These are phyloP conservation scores for Fusarium sp. DNA, from an alignment of 2,329 filamentous ascomycete species.

Conservation along the genomic window DNA sequence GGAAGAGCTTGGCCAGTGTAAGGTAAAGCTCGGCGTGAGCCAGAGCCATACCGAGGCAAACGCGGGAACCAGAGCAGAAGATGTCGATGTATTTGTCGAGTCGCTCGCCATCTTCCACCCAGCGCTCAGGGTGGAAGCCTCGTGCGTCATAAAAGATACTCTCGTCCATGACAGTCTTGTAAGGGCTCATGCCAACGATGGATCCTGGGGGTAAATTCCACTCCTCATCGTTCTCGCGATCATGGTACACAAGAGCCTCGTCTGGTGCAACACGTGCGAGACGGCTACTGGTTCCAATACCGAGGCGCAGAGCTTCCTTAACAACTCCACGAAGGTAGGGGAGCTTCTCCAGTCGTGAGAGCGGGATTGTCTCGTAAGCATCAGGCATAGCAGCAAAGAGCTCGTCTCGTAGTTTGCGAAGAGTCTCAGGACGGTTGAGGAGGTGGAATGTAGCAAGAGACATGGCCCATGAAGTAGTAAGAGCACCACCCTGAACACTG, in stretches of 20 bases:
- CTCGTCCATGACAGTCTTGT: slow-evolving; percentile 53
- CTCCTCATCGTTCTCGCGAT: slow-evolving; percentile 44
- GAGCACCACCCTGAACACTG: slow-evolving; percentile 55
- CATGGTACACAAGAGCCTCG: slow-evolving; percentile 50
- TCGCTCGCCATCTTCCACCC: slow-evolving; percentile 51
- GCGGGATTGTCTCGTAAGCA: slow-evolving; percentile 44
- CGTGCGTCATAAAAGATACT: slow-evolving; percentile 51
- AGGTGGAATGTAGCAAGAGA: slow-evolving; percentile 54
- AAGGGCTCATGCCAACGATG: slow-evolving; percentile 55
- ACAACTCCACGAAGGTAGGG: slow-evolving; percentile 64
- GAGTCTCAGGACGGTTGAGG: slow-evolving; percentile 48
- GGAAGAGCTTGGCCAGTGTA: slow-evolving; percentile 54
- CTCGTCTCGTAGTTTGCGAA: slow-evolving; percentile 53
- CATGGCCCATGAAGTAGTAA: slow-evolving; percentile 57
- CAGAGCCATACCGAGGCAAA: slow-evolving; percentile 55
- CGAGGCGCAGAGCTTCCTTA: slow-evolving; percentile 63
- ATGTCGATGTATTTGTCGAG: slow-evolving; percentile 53
- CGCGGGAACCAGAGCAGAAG: slow-evolving; percentile 53
- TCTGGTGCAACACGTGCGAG: slow-evolving; percentile 62
- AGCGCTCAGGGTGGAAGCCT: slow-evolving; percentile 54
- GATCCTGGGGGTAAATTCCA: slow-evolving; percentile 52
- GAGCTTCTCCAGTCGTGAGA: slow-evolving; percentile 51
- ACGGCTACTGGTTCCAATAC: slow-evolving; percentile 61
- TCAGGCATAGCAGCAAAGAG: slow-evolving; percentile 53
- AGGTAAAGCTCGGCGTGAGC: slow-evolving; percentile 56